Percentiles rank a stretch among this genome's conserved stretches.
Evolutionary conservation across 1,284 basidiomycete species (phyloP).

Genomic region (Porodaedalea pini): DNA sequence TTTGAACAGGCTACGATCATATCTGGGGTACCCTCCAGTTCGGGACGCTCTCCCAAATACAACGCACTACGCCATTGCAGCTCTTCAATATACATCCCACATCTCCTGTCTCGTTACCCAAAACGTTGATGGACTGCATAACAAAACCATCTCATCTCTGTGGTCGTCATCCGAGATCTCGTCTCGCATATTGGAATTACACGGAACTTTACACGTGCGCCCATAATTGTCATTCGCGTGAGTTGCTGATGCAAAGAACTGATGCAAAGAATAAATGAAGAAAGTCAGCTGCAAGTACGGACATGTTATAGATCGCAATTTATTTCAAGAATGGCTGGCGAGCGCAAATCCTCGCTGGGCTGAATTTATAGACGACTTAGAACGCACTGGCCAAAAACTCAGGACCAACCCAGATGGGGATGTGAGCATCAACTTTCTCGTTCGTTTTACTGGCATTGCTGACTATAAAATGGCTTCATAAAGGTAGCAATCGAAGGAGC

Average conservation of each 20-base stretch:
- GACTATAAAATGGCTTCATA: background rate
- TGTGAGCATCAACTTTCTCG: constrained; percentile 42
- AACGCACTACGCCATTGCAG: constrained; percentile 82
- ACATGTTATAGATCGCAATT: constrained; percentile 62
- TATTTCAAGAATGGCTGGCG: constrained; percentile 74
- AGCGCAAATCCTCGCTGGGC: constrained; percentile 78
- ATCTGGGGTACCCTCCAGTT: constrained; percentile 79
- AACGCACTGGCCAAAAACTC: constrained; percentile 57
- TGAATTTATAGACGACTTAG: constrained; percentile 63
- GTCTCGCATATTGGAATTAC: constrained; percentile 72
- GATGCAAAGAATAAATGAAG: constrained; percentile 36
- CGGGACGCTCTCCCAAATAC: constrained; percentile 79
- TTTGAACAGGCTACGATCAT: constrained; percentile 70
- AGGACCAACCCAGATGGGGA: constrained; percentile 92
- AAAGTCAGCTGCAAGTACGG: constrained; percentile 70
- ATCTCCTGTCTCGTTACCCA: constrained; percentile 79
- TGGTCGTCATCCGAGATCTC: constrained; percentile 37
- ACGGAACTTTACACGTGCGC: constrained; percentile 82
- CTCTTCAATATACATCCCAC: constrained; percentile 68
- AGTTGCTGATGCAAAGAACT: too few species aligned
- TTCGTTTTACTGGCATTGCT: background rate
- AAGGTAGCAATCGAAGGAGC: constrained; percentile 81
- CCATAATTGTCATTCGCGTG: too few species aligned
- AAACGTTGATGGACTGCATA: constrained; percentile 90
- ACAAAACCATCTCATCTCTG: constrained; percentile 56